Conservation (phyloP, 169 alveolate genomes). For the Plasmodium falciparum region DNA sequence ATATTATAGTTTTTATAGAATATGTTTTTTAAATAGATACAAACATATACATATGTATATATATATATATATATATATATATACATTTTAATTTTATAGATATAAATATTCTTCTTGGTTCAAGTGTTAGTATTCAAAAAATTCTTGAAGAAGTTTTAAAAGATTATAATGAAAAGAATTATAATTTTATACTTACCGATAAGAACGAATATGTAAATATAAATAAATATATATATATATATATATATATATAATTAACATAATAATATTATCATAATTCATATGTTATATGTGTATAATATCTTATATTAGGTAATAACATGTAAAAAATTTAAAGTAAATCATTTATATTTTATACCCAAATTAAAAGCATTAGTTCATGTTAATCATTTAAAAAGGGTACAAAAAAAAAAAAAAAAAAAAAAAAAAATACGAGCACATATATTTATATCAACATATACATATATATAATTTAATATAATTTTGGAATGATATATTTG, state of each 20-base stretch:
- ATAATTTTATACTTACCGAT: constrained; percentile 19
- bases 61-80: not conserved
- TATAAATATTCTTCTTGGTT: constrained; percentile 48
- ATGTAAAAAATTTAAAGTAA: constrained; percentile 43
- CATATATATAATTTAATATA: too few species aligned
- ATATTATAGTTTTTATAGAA: not conserved
- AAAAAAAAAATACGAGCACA: not conserved
- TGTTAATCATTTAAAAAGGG: constrained; percentile 71
- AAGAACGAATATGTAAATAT: constrained; percentile 46
- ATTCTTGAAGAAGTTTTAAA: constrained; percentile 33
- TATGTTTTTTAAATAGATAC: not conserved
- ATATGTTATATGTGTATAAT: constrained; percentile 1
- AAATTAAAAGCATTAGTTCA: constrained; percentile 28
- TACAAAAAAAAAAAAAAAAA: constrained; percentile 4
- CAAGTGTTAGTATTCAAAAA: constrained; percentile 35
- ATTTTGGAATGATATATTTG: too few species aligned
- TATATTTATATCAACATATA: not conserved
- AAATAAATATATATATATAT: not conserved
- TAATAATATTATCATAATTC: not conserved
- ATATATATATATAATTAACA: not conserved
- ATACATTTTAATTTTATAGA: constrained; percentile 6
- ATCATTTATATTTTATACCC: constrained; percentile 37
- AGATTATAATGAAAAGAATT: constrained; percentile 50
- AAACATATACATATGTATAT: not conserved
- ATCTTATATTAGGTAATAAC: constrained; percentile 23